These are phyloP conservation scores for Suillus placidus DNA, from an alignment of 768 basidiomycete species.

Conservation along the genomic window DNA sequence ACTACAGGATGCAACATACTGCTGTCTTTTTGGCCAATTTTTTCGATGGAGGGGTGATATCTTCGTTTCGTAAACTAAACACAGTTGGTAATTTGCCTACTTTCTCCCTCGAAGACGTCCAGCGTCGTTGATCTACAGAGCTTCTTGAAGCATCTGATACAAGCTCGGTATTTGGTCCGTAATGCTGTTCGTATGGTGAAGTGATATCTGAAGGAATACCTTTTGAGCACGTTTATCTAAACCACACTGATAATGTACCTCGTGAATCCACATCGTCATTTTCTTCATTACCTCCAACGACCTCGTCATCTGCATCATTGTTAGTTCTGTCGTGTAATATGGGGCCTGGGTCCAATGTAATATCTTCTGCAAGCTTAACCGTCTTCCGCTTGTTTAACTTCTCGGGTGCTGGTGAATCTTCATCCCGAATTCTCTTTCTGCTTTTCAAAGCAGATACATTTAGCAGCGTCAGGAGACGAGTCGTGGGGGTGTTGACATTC, in stretches of 20 bases:
- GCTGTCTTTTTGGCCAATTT: slow-evolving; percentile 25
- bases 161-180: slow-evolving; percentile 59
- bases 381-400: slow-evolving; percentile 74
- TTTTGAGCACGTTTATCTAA: background rate
- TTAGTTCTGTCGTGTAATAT: slow-evolving; percentile 9
- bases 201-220: slow-evolving; percentile 15
- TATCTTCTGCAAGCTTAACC: slow-evolving; percentile 36
- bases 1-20: slow-evolving; percentile 19
- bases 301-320: slow-evolving; percentile 26
- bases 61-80: slow-evolving; percentile 48
- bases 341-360: slow-evolving; percentile 13
- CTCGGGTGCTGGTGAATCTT: slow-evolving; percentile 43
- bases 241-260: slow-evolving; percentile 15
- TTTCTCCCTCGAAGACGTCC: slow-evolving; percentile 54
- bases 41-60: slow-evolving; percentile 34
- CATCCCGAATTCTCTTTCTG: slow-evolving; percentile 53
- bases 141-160: slow-evolving; percentile 52
- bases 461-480: slow-evolving; percentile 82
- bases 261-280: slow-evolving; percentile 33
- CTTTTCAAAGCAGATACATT: slow-evolving; percentile 86
- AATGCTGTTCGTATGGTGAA: slow-evolving; percentile 74
- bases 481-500: slow-evolving; percentile 59
- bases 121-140: slow-evolving; percentile 56
- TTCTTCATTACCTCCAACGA: slow-evolving; percentile 33
- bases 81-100: slow-evolving; percentile 57